Evolutionary conservation across 108 stramenopile genomes (phyloP).

Genomic region (Fragilaria crotonensis): DNA sequence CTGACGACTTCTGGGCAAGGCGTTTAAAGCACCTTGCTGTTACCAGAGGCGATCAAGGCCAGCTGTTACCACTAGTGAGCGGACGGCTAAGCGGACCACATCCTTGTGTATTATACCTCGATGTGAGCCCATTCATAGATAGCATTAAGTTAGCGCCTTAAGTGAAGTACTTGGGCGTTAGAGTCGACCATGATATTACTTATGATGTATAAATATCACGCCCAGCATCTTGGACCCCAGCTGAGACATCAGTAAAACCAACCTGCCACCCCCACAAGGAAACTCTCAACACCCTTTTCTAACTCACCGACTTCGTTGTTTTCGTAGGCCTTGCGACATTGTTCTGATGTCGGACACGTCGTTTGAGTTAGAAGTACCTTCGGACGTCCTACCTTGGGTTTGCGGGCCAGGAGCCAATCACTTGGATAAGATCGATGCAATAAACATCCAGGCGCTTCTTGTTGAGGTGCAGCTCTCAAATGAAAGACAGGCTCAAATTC

Average conservation of each 20-base stretch:
- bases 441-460: slow-evolving; percentile 60
- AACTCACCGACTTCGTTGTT: slow-evolving; percentile 51
- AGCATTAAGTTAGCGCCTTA: not conserved
- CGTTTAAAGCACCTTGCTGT: not conserved
- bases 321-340: slow-evolving; percentile 47
- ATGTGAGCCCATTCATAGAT: not conserved
- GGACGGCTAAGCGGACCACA: not conserved
- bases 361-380: slow-evolving; percentile 48
- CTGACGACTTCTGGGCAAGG: not conserved
- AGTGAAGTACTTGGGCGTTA: not conserved
- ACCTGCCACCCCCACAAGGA: slow-evolving; percentile 59
- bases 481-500: slow-evolving; percentile 69
- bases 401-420: slow-evolving; percentile 69
- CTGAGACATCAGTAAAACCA: slow-evolving; percentile 47
- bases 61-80: not conserved
- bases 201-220: not conserved
- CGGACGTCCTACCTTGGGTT: slow-evolving; percentile 68
- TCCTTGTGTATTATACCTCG: not conserved
- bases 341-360: slow-evolving; percentile 33
- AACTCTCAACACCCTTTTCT: slow-evolving; percentile 61
- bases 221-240: not conserved
- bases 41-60: too few species aligned
- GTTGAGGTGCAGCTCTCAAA: slow-evolving; percentile 65
- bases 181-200: too few species aligned
- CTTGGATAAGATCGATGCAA: slow-evolving; percentile 63